Evolutionary conservation across 768 basidiomycete genomes (phyloP), one percentile per base, ranked within the genome.

Genomic region (Suillus subaureus): DNA sequence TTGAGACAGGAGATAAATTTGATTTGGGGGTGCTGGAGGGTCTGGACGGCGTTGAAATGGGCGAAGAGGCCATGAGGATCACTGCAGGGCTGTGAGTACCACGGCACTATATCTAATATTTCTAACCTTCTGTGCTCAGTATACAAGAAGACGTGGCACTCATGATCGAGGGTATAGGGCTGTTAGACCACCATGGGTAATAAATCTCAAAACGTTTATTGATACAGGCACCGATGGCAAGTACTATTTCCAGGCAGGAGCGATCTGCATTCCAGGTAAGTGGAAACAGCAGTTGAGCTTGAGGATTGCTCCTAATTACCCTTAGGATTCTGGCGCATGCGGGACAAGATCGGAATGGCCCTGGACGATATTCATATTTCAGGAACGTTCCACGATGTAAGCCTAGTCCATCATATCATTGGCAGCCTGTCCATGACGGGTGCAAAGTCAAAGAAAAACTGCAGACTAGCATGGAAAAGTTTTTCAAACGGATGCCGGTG

Each of bases 221-320:
- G 69, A 71, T 55, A 66, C 72, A 88, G 89, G 89, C 61, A 73
- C 79, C 26, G 89, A 93, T 64, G 90, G 91, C 49, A 80, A 81
- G 66, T 90, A 91, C 68, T 89, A 91, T 72, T 87, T 93, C 69
- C 91, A 91, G 72, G 89, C 86, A 49, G 92, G 91, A 9, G 87
- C 86, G 0, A 87, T 92, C 68, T 83, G 84, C 65, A 81, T 89
- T 21, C 79, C 89, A 68, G 91, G 89, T 86, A 57, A 67, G 82
- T 73, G 66, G 28, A 16, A 40, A 51, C 42, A n/a, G 52, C 8
- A 6, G 31, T 33, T 33, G 40, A 28, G 51, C 54, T 43, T 28
- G 45, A 37, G 31, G 51, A 33, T 35, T 54, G 23, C 51, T 39
- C 13, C 54, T 55, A 62, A 55, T 31, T 7, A 6, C 4, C 11